Evolutionary conservation across 208 protist species (phyloP).

Genomic region (Trypanosoma platydactyli): DNA sequence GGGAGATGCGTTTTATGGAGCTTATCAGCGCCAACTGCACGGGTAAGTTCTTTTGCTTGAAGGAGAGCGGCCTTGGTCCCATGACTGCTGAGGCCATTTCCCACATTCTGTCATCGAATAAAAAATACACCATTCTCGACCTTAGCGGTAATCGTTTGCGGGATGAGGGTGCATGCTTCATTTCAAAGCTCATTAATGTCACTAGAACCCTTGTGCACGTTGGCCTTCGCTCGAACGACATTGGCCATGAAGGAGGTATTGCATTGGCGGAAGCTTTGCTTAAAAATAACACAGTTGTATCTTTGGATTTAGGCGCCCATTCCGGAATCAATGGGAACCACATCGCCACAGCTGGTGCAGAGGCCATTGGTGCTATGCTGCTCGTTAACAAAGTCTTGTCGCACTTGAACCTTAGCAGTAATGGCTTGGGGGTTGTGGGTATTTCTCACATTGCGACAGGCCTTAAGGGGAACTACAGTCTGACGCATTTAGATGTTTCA

Average conservation of each 20-base stretch:
- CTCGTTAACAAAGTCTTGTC: conserved; percentile 79
- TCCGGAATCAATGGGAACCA: conserved; percentile 92
- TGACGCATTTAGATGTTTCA: conserved; percentile 85
- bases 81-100: conserved; percentile 74
- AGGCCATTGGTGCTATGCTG: conserved; percentile 78
- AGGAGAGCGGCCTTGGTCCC: conserved; percentile 84
- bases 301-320: conserved; percentile 84
- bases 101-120: conserved; percentile 78
- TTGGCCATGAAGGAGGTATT: conserved; percentile 76
- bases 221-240: conserved; percentile 90
- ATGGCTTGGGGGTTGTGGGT: conserved; percentile 81
- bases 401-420: conserved; percentile 85
- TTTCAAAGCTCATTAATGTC: conserved; percentile 73
- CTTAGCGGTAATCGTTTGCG: conserved; percentile 89
- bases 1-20: conserved; percentile 92
- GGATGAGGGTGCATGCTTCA: conserved; percentile 79
- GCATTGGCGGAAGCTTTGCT: conserved; percentile 77
- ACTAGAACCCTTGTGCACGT: conserved; percentile 86
- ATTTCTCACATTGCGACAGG: conserved; percentile 61
- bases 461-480: conserved; percentile 62
- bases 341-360: conserved; percentile 79
- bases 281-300: conserved; percentile 90
- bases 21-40: conserved; percentile 87
- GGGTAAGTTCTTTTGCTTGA: conserved; percentile 85
- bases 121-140: conserved; percentile 87